These are phyloP conservation scores for Leucosporidium scottii DNA, from an alignment of 768 basidiomycete genomes.

Conservation along the genomic window DNA sequence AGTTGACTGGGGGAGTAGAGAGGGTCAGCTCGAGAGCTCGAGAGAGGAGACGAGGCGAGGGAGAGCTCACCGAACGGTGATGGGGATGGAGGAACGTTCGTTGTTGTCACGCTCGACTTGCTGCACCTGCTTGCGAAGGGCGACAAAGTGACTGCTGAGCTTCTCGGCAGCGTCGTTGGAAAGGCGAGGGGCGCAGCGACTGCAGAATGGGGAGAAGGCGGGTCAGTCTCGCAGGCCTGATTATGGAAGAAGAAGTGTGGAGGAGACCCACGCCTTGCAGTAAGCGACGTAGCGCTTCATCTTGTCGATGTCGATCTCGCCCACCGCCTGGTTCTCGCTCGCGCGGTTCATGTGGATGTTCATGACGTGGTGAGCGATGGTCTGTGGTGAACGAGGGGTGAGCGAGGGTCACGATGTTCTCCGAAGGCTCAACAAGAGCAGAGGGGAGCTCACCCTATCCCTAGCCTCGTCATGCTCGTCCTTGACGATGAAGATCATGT, in stretches of 20 bases:
- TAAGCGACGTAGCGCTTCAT: slow-evolving; percentile 98
- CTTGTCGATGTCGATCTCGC: slow-evolving; percentile 91
- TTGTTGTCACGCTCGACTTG: slow-evolving; percentile 95
- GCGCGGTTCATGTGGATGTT: slow-evolving; percentile 96
- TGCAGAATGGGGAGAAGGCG: slow-evolving; percentile 39
- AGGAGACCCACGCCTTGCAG: slow-evolving; percentile 68
- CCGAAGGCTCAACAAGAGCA: neutral
- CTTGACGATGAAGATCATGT: slow-evolving; percentile 99
- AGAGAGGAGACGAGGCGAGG: neutral
- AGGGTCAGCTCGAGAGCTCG: slow-evolving; percentile 29
- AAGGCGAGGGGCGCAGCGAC: slow-evolving; percentile 92
- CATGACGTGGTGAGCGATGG: slow-evolving; percentile 95
- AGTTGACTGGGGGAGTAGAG: slow-evolving; percentile 56
- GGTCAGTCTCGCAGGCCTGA: slow-evolving; percentile 2
- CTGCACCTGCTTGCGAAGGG: slow-evolving; percentile 84
- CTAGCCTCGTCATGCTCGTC: slow-evolving; percentile 94
- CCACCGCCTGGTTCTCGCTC: slow-evolving; percentile 55
- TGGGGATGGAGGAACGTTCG: slow-evolving; percentile 94
- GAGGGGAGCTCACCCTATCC: slow-evolving; percentile 59
- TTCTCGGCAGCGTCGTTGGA: slow-evolving; percentile 92
- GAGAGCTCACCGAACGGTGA: slow-evolving; percentile 77
- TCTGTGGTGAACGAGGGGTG: slow-evolving; percentile 52
- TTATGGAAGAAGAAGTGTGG: neutral
- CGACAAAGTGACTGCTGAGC: slow-evolving; percentile 91
- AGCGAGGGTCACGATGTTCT: neutral